Evolutionary conservation across 2,329 filamentous ascomycete genomes (phyloP), one percentile per base, ranked within the genome.

Genomic region (Thielaviopsis punctulata): DNA sequence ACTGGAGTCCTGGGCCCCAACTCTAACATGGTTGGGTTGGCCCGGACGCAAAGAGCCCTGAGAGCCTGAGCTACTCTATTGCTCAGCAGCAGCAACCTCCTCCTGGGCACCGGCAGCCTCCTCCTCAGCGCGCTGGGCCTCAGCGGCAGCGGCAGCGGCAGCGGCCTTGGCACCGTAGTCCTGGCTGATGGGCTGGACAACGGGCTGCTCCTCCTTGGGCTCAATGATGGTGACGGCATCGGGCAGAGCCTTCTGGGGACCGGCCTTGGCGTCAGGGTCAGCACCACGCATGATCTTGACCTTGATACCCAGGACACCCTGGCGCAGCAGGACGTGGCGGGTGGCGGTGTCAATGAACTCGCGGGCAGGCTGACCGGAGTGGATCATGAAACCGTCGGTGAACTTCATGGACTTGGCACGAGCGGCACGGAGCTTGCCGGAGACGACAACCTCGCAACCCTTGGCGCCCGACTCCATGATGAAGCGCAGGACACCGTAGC

Each of bases 391-490:
- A 71, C 92, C 92, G 73, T 98, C 89, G 73, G 92, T 98, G 84
- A 98, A 98, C 84, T 98, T 98, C 92, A 98, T 98, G 77, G 80
- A 87, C 87, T 98, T 98, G 74, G 92, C 92, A 79, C 92, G 88
- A 67, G 92, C 92, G 71, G 92, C 92, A 69, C 92, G 84, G 65
- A 98, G 86, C 84, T 98, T 98, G 73, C 92, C 92, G 63, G 88
- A 95, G 63, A 98, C 92, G 69, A 98, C 92, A 62, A 98, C 92
- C 79, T 98, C 92, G 72, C 92, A 98, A 73, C 92, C 92, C 86
- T 98, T 98, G 73, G 92, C 92, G 68, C 92, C 92, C 63, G 79
- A 86, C 86, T 98, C 92, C 92, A 98, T 98, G 77, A 98, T 98
- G 80, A 98, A 98, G 69, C 90, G 82, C 68, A 98, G 86, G 64